These are phyloP conservation scores for Fusarium avenaceum DNA, from an alignment of 2,329 filamentous ascomycete genomes.

Conservation along the genomic window DNA sequence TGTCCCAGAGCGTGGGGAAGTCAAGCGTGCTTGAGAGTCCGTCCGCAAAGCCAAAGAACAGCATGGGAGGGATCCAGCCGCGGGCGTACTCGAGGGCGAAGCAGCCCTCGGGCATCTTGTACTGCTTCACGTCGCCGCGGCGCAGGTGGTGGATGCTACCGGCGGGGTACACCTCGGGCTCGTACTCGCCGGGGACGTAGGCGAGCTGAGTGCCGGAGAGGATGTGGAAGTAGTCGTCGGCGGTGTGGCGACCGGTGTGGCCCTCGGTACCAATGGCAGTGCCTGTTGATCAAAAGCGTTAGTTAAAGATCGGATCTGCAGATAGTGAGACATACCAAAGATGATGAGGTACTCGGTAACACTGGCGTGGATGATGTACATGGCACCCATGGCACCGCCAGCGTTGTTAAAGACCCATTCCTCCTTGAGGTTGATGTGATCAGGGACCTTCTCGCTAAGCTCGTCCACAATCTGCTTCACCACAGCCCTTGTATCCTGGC, in stretches of 20 bases:
- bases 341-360: conserved; percentile 92
- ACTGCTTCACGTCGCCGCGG: conserved; percentile 83
- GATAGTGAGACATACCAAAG: conserved; percentile 67
- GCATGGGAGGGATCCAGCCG: conserved; percentile 94
- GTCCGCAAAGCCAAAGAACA: conserved; percentile 90
- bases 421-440: conserved; percentile 76
- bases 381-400: conserved; percentile 90
- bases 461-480: conserved; percentile 78
- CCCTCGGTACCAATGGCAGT: conserved; percentile 88
- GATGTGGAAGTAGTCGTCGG: conserved; percentile 96
- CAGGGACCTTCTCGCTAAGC: conserved; percentile 65
- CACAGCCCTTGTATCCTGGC: conserved; percentile 79
- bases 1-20: conserved; percentile 86
- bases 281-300: conserved; percentile 53
- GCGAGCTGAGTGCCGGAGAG: conserved; percentile 81
- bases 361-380: conserved; percentile 92
- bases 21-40: conserved; percentile 84
- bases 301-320: conserved; percentile 5
- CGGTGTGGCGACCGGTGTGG: conserved; percentile 88
- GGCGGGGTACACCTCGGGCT: conserved; percentile 76
- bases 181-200: conserved; percentile 76
- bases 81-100: conserved; percentile 87
- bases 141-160: conserved; percentile 79
- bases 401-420: conserved; percentile 96
- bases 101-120: conserved; percentile 81